These are phyloP conservation scores for Lablab purpureus DNA, from an alignment of 306 rosid species.

Conservation along the genomic window DNA sequence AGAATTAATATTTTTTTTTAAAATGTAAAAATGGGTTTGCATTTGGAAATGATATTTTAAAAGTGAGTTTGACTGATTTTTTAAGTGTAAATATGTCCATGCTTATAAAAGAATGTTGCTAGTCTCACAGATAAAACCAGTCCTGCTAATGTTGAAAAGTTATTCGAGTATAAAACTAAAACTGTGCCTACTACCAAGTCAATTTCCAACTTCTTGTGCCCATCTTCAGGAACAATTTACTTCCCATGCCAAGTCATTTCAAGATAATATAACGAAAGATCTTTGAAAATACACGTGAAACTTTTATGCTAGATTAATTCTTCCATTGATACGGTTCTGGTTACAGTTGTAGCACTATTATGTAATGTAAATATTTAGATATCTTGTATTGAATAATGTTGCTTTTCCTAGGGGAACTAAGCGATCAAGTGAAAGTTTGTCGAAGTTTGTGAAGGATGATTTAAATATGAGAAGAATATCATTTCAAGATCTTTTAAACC, in stretches of 20 bases:
- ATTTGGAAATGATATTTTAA: not conserved
- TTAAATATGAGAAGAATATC: constrained; percentile 42
- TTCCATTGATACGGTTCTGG: not conserved
- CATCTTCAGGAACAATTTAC: constrained; percentile 2
- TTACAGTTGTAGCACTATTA: constrained; percentile 23
- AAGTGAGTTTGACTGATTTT: not conserved
- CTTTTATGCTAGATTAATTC: not conserved
- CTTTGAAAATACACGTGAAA: constrained; percentile 2
- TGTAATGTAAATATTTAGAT: constrained; percentile 18
- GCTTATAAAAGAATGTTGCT: not conserved
- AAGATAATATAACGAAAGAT: constrained; percentile 19
- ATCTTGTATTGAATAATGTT: constrained; percentile 37
- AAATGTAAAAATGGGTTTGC: not conserved
- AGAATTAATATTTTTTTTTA: not conserved
- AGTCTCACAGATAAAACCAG: not conserved
- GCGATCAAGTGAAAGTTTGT: constrained; percentile 52
- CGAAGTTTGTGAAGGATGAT: constrained; percentile 45
- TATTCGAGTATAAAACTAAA: not conserved
- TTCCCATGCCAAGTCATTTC: constrained; percentile 15
- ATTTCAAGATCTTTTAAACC: constrained; percentile 46
- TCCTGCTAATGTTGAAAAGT: not conserved
- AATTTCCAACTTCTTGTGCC: constrained; percentile 9
- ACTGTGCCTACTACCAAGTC: not conserved
- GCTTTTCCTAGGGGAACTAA: constrained; percentile 63
- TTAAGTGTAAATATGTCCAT: not conserved